Conservation (phyloP, 176 grass and related monocot species). For the Echinochloa phyllopogon region DNA sequence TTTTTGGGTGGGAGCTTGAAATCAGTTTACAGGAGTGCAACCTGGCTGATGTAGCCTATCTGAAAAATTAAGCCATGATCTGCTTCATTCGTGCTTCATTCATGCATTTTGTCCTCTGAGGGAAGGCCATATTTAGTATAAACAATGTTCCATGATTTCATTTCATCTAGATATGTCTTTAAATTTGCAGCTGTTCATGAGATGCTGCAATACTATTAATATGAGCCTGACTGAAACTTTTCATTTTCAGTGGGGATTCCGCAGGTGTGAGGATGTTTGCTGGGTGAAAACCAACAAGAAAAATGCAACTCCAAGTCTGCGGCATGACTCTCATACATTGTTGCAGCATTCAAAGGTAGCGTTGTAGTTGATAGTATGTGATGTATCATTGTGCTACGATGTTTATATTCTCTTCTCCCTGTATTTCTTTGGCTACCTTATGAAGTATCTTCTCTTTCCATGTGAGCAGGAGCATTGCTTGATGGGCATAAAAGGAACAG, state of each 20-base stretch:
- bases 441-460: slow-evolving; percentile 46
- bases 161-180: slow-evolving; percentile 29
- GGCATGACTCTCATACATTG: slow-evolving; percentile 89
- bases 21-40: slow-evolving; percentile 38
- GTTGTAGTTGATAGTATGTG: slow-evolving; percentile 6
- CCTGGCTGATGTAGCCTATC: slow-evolving; percentile 44
- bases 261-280: slow-evolving; percentile 96
- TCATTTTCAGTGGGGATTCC: slow-evolving; percentile 89
- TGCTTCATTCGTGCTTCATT: slow-evolving; percentile 27
- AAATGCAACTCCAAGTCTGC: slow-evolving; percentile 81
- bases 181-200: slow-evolving; percentile 45
- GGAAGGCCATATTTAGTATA: slow-evolving; percentile 22
- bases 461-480: slow-evolving; percentile 93
- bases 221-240: slow-evolving; percentile 23
- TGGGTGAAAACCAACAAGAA: slow-evolving; percentile 99
- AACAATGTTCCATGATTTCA: not conserved
- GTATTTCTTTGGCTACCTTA: slow-evolving; percentile 5
- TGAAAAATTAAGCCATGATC: slow-evolving; percentile 48
- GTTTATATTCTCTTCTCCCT: not conserved
- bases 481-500: slow-evolving; percentile 99
- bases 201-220: slow-evolving; percentile 12
- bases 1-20: not conserved
- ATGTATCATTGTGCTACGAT: not conserved
- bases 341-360: slow-evolving; percentile 93
- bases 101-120: slow-evolving; percentile 33